phyloP scores from a whole-genome alignment of 768 basidiomycete genomes.

The Lentinula boryana region DNA sequence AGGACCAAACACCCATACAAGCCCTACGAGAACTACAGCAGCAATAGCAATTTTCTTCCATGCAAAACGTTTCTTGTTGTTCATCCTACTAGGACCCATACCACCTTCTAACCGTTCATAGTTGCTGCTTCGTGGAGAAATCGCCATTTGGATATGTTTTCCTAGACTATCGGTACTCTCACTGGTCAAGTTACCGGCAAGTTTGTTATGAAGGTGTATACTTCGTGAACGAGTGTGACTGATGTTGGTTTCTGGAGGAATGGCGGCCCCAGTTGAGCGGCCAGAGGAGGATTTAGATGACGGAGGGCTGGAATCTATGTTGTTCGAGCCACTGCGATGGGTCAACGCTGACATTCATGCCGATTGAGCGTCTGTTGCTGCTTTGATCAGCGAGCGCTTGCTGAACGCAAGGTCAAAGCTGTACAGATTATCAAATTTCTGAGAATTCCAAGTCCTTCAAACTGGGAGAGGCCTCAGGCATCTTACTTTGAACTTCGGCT shows the following conservation, averaged over 20 bases:
- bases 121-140: constrained; percentile 33
- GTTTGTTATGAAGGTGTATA: background rate
- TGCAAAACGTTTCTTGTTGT: constrained; percentile 23
- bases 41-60: constrained; percentile 71
- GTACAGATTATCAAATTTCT: too few relatives aligned
- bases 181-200: background rate
- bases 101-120: constrained; percentile 62
- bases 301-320: background rate
- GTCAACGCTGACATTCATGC: background rate
- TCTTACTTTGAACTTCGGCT: too few relatives aligned
- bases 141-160: constrained; percentile 1
- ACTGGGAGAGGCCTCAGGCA: too few relatives aligned
- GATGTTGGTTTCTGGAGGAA: background rate
- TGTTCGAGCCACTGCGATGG: background rate
- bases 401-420: too few relatives aligned
- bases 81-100: constrained; percentile 39
- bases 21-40: constrained; percentile 45
- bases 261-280: background rate
- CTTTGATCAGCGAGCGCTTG: background rate
- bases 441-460: too few relatives aligned
- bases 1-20: constrained; percentile 69
- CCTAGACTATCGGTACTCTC: background rate
- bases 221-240: constrained; percentile 7
- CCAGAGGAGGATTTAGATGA: background rate
- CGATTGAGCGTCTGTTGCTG: background rate